Base-by-base conservation (phyloP, 208 protist genomes). In the Trypanosoma avium region DNA sequence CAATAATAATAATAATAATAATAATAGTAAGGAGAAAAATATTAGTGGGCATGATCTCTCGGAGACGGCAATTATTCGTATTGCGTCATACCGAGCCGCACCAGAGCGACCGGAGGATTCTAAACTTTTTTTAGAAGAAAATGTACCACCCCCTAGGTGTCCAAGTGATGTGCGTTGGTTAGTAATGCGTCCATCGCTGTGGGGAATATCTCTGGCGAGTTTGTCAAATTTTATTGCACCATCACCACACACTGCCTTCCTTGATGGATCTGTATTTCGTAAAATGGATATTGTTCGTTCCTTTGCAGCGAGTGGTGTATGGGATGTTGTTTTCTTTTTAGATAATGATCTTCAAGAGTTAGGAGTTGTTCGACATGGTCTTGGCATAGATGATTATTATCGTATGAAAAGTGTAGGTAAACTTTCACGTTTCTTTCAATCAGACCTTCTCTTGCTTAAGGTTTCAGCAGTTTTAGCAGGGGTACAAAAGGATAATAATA, bases 211-310 rank as follows among this genome's bases (percentile, higher is more conserved):
- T 2, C 75, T 94, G 1, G 73, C 73, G 24, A 79, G 78, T 27
- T 67, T 90, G 43, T 83, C 70, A 60, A 86, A 73, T 27, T 68
- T 86, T 29, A 76, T 94, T 49, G 61, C 64, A 1, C 88, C 88
- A 6, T 87, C 82, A 1, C 62, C 57, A 19, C 49, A 80, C 59
- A 92, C 85, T 0, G 88, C 88, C 26, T 92, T 84, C 42, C 72
- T 94, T 29, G 81, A 92, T 54, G 88, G 84, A 12, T 83, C 81
- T 57, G 52, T 82, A 7, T 90, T 91, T 48, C 64, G 63, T 13
- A 94, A 94, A 71, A 81, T 90, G 77, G 88, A 94, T 47, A 71
- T 94, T n/a, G 85, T 88, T 4, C 87, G 85, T 75, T 94, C 88
- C 2, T 70, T 94, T 10, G 85, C 88, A 35, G 69, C 70, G 43